Conservation (phyloP, 2,329 filamentous ascomycete species). For the Colletotrichum godetiae region DNA sequence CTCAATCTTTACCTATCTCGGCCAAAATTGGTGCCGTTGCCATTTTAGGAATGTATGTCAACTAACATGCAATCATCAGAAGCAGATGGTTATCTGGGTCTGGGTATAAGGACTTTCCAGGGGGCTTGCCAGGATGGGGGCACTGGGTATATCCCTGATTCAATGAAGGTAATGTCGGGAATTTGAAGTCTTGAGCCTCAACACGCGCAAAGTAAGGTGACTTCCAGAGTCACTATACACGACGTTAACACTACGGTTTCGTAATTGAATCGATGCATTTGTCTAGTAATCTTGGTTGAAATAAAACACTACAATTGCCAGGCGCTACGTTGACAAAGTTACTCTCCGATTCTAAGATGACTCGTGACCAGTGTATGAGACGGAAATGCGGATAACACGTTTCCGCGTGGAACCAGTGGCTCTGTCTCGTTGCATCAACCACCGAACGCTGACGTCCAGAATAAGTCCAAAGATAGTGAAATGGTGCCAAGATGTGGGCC, state of each 20-base stretch:
- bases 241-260: too few species aligned
- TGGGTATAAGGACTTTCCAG: too few species aligned
- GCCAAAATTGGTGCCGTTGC: too few species aligned
- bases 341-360: not conserved
- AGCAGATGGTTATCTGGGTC: too few species aligned
- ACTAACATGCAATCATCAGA: too few species aligned
- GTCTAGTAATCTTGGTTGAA: not conserved
- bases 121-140: too few species aligned
- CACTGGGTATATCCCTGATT: too few species aligned
- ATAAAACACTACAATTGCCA: not conserved
- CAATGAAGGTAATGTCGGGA: too few species aligned
- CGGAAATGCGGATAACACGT: not conserved
- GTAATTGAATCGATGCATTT: not conserved
- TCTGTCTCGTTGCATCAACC: slow-evolving; percentile 4
- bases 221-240: too few species aligned
- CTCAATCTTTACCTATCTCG: not conserved
- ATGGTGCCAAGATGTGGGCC: not conserved
- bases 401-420: not conserved
- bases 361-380: not conserved
- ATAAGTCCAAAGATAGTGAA: not conserved
- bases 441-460: not conserved
- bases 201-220: too few species aligned
- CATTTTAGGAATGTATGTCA: too few species aligned
- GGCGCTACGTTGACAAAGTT: not conserved
- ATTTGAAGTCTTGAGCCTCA: too few species aligned